phyloP scores from a whole-genome alignment of 1,284 basidiomycete species.

The Malassezia sympodialis region DNA sequence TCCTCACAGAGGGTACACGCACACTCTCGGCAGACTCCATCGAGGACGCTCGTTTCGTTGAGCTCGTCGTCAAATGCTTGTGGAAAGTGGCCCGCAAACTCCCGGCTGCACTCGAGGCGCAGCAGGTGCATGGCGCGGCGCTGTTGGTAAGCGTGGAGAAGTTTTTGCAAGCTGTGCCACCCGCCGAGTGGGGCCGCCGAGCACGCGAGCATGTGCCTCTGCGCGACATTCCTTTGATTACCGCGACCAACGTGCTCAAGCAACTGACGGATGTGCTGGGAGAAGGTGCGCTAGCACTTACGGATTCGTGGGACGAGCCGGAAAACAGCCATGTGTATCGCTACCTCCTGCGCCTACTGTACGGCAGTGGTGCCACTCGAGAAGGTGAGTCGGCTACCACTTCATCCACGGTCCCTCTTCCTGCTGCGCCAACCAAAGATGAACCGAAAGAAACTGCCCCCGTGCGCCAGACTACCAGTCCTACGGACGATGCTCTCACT shows the following conservation, averaged over 20 bases:
- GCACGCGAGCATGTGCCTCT: constrained; percentile 81
- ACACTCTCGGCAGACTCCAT: constrained; percentile 59
- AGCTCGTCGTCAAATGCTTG: constrained; percentile 91
- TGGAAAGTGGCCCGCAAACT: constrained; percentile 96
- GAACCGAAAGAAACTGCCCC: not conserved
- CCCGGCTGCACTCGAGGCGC: constrained; percentile 74
- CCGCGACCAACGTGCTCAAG: constrained; percentile 61
- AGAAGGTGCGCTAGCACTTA: constrained; percentile 32
- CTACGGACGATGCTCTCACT: constrained; percentile 60
- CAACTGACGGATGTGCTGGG: constrained; percentile 49
- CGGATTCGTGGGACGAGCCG: constrained; percentile 36
- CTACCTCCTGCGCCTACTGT: constrained; percentile 37
- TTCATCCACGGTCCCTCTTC: constrained; percentile 13
- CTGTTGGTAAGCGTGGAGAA: constrained; percentile 88
- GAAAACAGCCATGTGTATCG: constrained; percentile 42
- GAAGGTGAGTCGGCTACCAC: constrained; percentile 54
- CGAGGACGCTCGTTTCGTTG: constrained; percentile 67
- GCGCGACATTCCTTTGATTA: constrained; percentile 90
- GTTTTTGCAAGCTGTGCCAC: constrained; percentile 83
- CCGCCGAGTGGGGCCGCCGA: constrained; percentile 86
- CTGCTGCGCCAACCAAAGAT: constrained; percentile 12
- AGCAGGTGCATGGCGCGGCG: constrained; percentile 70
- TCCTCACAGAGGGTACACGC: constrained; percentile 76
- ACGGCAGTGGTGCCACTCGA: constrained; percentile 50
- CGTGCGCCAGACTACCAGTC: not conserved